phyloP scores from a whole-genome alignment of 352 stramenopile genomes.

The Pythium phragmitis region DNA sequence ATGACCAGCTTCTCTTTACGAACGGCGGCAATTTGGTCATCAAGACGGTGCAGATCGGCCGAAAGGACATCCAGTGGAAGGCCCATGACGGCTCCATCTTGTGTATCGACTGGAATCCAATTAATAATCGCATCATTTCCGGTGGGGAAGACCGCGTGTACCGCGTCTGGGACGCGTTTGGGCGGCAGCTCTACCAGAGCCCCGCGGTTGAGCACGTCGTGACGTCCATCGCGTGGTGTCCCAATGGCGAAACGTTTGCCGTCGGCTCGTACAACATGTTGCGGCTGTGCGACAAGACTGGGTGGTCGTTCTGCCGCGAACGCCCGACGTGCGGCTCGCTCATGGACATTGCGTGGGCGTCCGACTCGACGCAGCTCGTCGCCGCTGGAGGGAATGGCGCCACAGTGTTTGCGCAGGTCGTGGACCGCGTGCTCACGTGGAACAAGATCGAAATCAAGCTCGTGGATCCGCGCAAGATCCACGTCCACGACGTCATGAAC shows the following conservation, averaged over 20 bases:
- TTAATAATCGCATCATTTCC: slow-evolving; percentile 90
- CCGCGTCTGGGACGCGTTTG: slow-evolving; percentile 92
- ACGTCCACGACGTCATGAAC: slow-evolving; percentile 87
- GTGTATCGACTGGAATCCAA: slow-evolving; percentile 92
- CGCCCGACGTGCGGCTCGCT: slow-evolving; percentile 80
- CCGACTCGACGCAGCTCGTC: slow-evolving; percentile 90
- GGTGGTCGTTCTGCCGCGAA: slow-evolving; percentile 90
- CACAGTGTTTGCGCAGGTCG: slow-evolving; percentile 88
- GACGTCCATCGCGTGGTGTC: slow-evolving; percentile 90
- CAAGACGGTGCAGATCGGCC: slow-evolving; percentile 89
- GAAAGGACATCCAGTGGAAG: slow-evolving; percentile 89
- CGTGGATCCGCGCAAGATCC: slow-evolving; percentile 84
- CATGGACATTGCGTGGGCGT: slow-evolving; percentile 87
- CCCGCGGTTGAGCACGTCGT: slow-evolving; percentile 84
- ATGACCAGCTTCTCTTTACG: slow-evolving; percentile 89
- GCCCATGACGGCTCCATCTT: slow-evolving; percentile 90
- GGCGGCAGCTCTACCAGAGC: slow-evolving; percentile 89
- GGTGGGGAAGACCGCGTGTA: slow-evolving; percentile 93
- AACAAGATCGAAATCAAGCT: slow-evolving; percentile 89
- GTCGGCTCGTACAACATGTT: slow-evolving; percentile 93
- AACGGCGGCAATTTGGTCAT: slow-evolving; percentile 89
- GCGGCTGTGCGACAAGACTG: slow-evolving; percentile 91
- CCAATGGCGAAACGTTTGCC: slow-evolving; percentile 89
- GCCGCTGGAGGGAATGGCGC: slow-evolving; percentile 84
- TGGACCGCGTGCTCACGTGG: slow-evolving; percentile 84